Base-by-base conservation (phyloP, 140 eudicot genomes). In the Ambrosia hybrid region DNA sequence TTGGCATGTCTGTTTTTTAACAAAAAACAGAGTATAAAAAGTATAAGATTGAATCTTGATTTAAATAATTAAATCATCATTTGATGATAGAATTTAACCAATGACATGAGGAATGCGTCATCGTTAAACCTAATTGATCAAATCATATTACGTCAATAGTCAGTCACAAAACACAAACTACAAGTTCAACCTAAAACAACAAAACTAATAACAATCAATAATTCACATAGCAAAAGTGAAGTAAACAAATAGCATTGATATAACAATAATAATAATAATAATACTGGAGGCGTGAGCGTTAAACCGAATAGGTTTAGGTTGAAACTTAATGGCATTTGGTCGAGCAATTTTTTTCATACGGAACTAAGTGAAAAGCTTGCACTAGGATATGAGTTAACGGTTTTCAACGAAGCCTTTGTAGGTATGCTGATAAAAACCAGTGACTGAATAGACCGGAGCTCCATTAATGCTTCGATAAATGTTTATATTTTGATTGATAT, bases 211-310 rank as follows among this genome's bases (percentile, higher is more conserved):
- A 2, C 34, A 30, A 43, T 66, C 70, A 75, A 65, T 73, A 13
- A 53, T 3, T 65, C 48, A 65, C 79, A 75, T 75, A 41, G 73
- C 73, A 65, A 52, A 67, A 45, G 0, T 4, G 13, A 39, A 37
- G 3, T 9, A 33, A 70, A 39, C 1, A 3, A 52, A 57, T 53
- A 55, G 70, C 81, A 85, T 80, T 76, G 73, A 49, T 6, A 21
- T 21, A 21, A 21, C 26, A 21, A 21, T 21, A 21, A 21, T 21
- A 21, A 21, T 10, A 75, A 53, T 5, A 15, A 5, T 4, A 62
- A 43, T 87, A 90, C 97, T 91, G 59, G 92, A 81, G 72, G 90
- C 79, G 51, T 70, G 89, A 79, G 78, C 81, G 59, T 68, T 79
- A 49, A 70, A 83, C 34, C 78, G 77, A 67, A 75, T 4, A 67